phyloP scores from a whole-genome alignment of 2,329 filamentous ascomycete genomes.

The Cadophora sp. region DNA sequence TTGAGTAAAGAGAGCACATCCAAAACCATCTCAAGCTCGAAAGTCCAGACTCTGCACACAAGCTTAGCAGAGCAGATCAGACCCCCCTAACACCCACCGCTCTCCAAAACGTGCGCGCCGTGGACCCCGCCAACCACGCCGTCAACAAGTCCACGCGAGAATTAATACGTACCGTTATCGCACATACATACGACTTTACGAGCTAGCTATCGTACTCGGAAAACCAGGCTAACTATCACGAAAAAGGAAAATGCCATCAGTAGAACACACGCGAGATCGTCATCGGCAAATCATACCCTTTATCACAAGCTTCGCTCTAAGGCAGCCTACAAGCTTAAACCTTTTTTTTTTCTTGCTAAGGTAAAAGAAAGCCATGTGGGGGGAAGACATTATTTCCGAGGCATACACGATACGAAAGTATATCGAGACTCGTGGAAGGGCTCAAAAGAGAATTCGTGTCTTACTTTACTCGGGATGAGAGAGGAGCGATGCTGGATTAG shows the following conservation, averaged over 20 bases:
- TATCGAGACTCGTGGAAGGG: no score
- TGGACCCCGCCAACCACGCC: not conserved
- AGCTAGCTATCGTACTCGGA: no score
- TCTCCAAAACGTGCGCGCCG: not conserved
- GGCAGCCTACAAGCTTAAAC: no score
- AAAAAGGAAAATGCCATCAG: constrained; percentile 4
- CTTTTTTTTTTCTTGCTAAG: no score
- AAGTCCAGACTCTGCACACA: constrained; percentile 1
- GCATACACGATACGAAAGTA: no score
- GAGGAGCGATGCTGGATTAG: not conserved
- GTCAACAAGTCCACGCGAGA: not conserved
- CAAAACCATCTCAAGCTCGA: not conserved
- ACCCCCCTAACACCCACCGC: not conserved
- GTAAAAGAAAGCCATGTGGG: no score
- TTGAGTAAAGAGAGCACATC: no score
- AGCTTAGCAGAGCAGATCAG: not conserved
- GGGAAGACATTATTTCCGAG: not conserved
- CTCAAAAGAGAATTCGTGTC: no score
- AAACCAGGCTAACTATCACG: not conserved
- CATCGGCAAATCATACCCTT: constrained; percentile 7
- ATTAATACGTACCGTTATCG: no score
- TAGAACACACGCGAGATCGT: not conserved
- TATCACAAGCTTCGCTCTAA: not conserved
- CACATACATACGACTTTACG: no score
- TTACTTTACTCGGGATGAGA: no score